Evolutionary conservation across 352 stramenopile species (phyloP), one percentile per base, ranked within the genome.

Genomic region (Globisporangium spinosum): DNA sequence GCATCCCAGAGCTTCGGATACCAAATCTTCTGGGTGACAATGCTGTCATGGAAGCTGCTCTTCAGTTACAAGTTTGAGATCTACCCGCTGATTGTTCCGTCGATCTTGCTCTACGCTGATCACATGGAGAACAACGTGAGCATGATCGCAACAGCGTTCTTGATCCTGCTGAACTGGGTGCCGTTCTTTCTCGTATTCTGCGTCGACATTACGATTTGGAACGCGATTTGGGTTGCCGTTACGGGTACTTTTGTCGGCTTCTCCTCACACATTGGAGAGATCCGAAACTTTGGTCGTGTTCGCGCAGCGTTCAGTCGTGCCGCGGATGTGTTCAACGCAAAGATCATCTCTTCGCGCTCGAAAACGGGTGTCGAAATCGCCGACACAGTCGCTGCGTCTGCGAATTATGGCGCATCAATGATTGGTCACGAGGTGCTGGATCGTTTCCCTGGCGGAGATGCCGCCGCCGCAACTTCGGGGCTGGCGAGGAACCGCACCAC

Each of bases 61-160:
- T 99, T 99, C 75, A 98, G 94, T 63, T 99, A 99, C 80, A 90
- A 98, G 70, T 99, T 99, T 74, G 95, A 99, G 73, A 98, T 99
- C 13, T 95, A 91, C 29, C 94, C 93, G 35, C 93, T 99, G 59
- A 94, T 99, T 25, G 87, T 98, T 2, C 97, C 97, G 17, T 97
- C 92, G 8, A 89, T 99, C 65, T 71, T 99, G 79, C 80, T 99
- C 38, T 98, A 95, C 47, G 96, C 98, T 53, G 97, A 99, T 73
- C 98, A 99, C 71, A 74, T 99, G 29, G 85, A 94, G 67, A 95
- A 90, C 72, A 75, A 82, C 35, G 89, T 94, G 53, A 94, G 85
- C 58, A 87, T 96, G 56, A 78, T 95, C 63, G 86, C 80, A 54
- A 98, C 90, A 2, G 68, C 79, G 45, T 72, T 98, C 25, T 76